A percentile compares a stretch with the other conserved stretches of the same genome.
phyloP scores from a whole-genome alignment of 2,329 filamentous ascomycete species.

The Parasarocladium wereldwijsianum region DNA sequence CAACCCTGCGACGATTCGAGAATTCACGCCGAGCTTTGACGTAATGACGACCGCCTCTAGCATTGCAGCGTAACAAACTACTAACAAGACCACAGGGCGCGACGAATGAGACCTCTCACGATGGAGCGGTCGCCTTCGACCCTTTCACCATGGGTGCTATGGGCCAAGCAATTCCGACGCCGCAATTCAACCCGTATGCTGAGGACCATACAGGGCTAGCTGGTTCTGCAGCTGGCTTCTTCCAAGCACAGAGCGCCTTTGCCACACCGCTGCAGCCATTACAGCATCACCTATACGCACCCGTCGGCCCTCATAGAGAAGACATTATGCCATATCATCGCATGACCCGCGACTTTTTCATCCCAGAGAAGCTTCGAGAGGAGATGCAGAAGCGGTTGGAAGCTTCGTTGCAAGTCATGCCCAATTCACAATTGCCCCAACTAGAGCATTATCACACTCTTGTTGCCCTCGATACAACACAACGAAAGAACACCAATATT shows the following conservation, averaged over 20 bases:
- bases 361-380: slow-evolving; percentile 73
- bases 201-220: slow-evolving; percentile 51
- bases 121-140: slow-evolving; percentile 34
- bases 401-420: slow-evolving; percentile 70
- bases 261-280: slow-evolving; percentile 46
- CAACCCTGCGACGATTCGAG: slow-evolving; percentile 41
- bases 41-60: slow-evolving; percentile 19
- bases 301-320: slow-evolving; percentile 67
- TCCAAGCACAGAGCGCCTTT: slow-evolving; percentile 40
- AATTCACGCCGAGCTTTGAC: slow-evolving; percentile 47
- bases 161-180: slow-evolving; percentile 31
- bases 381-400: slow-evolving; percentile 82
- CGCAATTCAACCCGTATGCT: slow-evolving; percentile 61
- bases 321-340: slow-evolving; percentile 76
- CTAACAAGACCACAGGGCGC: slow-evolving; percentile 14
- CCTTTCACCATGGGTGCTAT: slow-evolving; percentile 48
- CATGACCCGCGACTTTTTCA: slow-evolving; percentile 79
- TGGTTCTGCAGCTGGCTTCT: slow-evolving; percentile 48
- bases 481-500: slow-evolving; percentile 60
- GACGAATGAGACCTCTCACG: slow-evolving; percentile 33
- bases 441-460: slow-evolving; percentile 87
- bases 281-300: slow-evolving; percentile 88
- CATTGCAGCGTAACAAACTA: neutral
- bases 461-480: slow-evolving; percentile 71
- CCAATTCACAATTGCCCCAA: slow-evolving; percentile 59